Evolutionary conservation across 352 stramenopile genomes (phyloP), one percentile per base, ranked within the genome.

Genomic region (Pythium folliculosum): DNA sequence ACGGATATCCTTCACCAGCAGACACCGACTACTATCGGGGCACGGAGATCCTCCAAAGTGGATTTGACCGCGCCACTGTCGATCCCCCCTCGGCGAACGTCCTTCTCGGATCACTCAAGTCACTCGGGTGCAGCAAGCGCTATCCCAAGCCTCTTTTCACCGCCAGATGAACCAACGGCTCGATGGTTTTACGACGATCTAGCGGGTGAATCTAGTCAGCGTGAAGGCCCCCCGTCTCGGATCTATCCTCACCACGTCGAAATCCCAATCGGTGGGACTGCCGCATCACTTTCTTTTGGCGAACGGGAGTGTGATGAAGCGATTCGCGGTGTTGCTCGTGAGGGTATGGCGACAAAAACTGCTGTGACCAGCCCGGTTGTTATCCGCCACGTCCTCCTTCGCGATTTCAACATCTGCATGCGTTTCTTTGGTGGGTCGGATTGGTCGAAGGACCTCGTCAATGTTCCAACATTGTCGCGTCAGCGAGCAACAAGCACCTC

Each of bases 191-290:
- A 92, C 54, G 86, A 94, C 61, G 84, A 90, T 14, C 57, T 70
- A 3, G 35, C 60, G 14, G 67, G 61, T 2, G 72, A 85, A 63
- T 71, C 73, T 8, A 58, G 68, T 38, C 63, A 61, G 2, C 73
- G 76, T 45, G 77, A 76, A 50, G 86, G 82, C 0, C 75, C 77
- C 8, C 86, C 88, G 17, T 92, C 83, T 38, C 78, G 84, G 12
- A 95, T 96, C 51, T 92, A 91, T 64, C 84, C 84, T 17, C 88
- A 96, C 61, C 88, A 96, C 40, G 82, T 96, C 9, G 87, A 96
- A 66, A 93, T 96, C 35, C 88, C 88, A 1, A 89, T 95, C 27
- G 86, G 85, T 47, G 88, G 88, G 35, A 84, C 85, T 16, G 88
- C 87, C 5, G 86, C 88, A 10, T 93, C 88, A 7, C 73, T 96